A percentile compares a stretch with the other conserved stretches of the same genome.
phyloP scores from a whole-genome alignment of 805 yeast genomes.

The Brettanomyces bruxellensis region DNA sequence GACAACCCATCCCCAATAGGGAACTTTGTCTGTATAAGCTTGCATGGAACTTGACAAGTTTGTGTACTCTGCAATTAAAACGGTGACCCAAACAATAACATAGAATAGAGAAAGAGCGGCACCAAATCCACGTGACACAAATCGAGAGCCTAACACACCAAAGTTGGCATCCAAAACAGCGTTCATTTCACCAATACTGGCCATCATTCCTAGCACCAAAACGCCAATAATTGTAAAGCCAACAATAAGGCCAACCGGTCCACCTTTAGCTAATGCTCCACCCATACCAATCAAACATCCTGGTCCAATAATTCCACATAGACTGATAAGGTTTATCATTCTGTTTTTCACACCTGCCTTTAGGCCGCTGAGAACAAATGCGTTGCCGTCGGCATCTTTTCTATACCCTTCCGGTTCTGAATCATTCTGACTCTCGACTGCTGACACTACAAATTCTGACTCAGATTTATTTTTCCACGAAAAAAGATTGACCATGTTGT shows the following conservation, averaged over 20 bases:
- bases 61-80: slow-evolving; percentile 43
- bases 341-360: slow-evolving; percentile 4
- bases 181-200: slow-evolving; percentile 39
- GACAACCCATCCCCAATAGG: slow-evolving; percentile 42
- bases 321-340: slow-evolving; percentile 2
- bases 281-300: slow-evolving; percentile 42
- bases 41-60: slow-evolving; percentile 38
- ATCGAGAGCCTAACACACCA: slow-evolving; percentile 38
- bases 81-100: slow-evolving; percentile 47
- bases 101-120: slow-evolving; percentile 44
- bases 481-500: too few relatives aligned
- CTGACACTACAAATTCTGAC: too few relatives aligned
- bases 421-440: not conserved
- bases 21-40: slow-evolving; percentile 42
- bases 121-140: slow-evolving; percentile 45
- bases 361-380: slow-evolving; percentile 2
- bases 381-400: slow-evolving; percentile 1
- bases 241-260: slow-evolving; percentile 37
- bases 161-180: slow-evolving; percentile 35
- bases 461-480: too few relatives aligned
- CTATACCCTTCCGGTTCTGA: not conserved
- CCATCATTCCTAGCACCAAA: slow-evolving; percentile 43
- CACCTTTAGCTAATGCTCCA: slow-evolving; percentile 34
- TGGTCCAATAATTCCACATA: slow-evolving; percentile 35
- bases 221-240: slow-evolving; percentile 43